Conservation (phyloP, 2,329 filamentous ascomycete species). For the Xylaria multiplex region DNA sequence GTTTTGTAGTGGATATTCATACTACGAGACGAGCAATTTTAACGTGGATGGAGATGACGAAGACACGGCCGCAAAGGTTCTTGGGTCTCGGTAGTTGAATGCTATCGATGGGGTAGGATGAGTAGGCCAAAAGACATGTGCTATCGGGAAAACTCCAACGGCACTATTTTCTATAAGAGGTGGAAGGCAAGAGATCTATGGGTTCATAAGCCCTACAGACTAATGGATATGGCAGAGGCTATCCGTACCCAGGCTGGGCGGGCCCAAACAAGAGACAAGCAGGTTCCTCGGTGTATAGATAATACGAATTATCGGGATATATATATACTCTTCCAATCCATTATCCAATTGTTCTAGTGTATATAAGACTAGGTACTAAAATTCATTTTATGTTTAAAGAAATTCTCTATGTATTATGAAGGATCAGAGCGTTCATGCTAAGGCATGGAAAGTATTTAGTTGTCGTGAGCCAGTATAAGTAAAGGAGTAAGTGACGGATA, state of each 20-base stretch:
- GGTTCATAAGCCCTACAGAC: slow-evolving; percentile 4
- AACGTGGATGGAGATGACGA: slow-evolving; percentile 34
- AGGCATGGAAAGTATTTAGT: neutral
- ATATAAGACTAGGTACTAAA: neutral
- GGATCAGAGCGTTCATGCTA: neutral
- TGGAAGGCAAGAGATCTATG: slow-evolving; percentile 11
- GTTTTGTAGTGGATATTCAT: slow-evolving; percentile 19
- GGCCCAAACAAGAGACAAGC: slow-evolving; percentile 29
- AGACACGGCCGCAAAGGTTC: slow-evolving; percentile 29
- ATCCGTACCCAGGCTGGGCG: slow-evolving; percentile 31
- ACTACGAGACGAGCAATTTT: slow-evolving; percentile 24
- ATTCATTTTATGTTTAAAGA: neutral
- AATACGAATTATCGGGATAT: slow-evolving; percentile 29
- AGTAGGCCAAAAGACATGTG: slow-evolving; percentile 16
- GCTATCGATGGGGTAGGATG: slow-evolving; percentile 21
- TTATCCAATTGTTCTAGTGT: neutral
- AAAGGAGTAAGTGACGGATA: neutral
- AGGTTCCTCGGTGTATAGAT: slow-evolving; percentile 31
- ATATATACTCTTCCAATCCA: slow-evolving; percentile 6
- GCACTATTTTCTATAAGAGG: slow-evolving; percentile 23
- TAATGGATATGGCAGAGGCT: slow-evolving; percentile 25
- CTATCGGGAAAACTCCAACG: neutral
- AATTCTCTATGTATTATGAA: neutral
- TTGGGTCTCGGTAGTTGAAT: slow-evolving; percentile 4
- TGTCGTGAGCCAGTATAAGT: neutral